Percentiles rank a stretch among this genome's conserved stretches.
Evolutionary conservation across 768 basidiomycete genomes (phyloP).

Genomic region (Phlegmacium glaucopus): DNA sequence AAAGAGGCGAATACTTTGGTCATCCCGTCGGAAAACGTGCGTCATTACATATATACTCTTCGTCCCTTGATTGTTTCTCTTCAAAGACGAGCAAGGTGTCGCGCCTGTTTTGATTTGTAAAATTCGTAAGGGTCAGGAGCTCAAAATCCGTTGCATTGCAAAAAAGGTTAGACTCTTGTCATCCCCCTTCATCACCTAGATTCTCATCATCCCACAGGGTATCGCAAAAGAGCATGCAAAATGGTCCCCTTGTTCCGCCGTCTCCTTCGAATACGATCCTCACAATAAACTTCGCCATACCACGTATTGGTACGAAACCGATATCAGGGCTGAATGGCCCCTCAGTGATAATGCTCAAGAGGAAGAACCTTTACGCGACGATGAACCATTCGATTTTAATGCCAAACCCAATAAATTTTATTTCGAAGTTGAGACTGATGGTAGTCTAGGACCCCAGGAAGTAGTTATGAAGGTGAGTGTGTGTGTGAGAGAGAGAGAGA

Average conservation of each 20-base stretch:
- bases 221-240: slow-evolving; percentile 99
- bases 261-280: slow-evolving; percentile 97
- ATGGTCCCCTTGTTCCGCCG: slow-evolving; percentile 95
- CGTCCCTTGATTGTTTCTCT: no score
- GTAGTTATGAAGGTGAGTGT: slow-evolving; percentile 75
- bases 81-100: slow-evolving; percentile 54
- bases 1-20: slow-evolving; percentile 74
- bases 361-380: slow-evolving; percentile 77
- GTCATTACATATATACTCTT: no score
- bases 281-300: slow-evolving; percentile 97
- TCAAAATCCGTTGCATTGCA: slow-evolving; percentile 81
- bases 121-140: slow-evolving; percentile 90
- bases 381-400: slow-evolving; percentile 82
- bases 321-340: slow-evolving; percentile 87
- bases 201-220: slow-evolving; percentile 50
- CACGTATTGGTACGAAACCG: slow-evolving; percentile 88
- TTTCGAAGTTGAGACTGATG: slow-evolving; percentile 92
- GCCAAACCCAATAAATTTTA: slow-evolving; percentile 91
- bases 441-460: slow-evolving; percentile 84
- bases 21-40: slow-evolving; percentile 82
- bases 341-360: slow-evolving; percentile 81
- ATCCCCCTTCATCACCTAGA: background rate
- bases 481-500: background rate
- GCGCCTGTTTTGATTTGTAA: slow-evolving; percentile 85
- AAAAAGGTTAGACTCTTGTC: slow-evolving; percentile 68